Evolutionary conservation across 495 filamentous ascomycete species (phyloP).

Genomic region (Parathielavia appendiculata): DNA sequence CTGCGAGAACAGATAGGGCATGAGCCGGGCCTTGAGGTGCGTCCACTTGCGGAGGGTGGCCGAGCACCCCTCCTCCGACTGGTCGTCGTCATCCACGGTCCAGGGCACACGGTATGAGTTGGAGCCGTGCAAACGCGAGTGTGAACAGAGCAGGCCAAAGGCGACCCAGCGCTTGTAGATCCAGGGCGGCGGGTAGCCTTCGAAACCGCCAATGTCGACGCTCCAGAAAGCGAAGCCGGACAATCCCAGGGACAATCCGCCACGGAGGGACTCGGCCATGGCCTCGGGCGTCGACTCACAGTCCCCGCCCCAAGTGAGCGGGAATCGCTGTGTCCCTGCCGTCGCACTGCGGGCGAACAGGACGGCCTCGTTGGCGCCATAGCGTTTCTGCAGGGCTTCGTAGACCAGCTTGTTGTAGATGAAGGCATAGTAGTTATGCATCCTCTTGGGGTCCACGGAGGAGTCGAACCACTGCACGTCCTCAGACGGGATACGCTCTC

Average conservation of each 20-base stretch:
- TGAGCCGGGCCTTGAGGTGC: slow-evolving; percentile 55
- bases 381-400: slow-evolving; percentile 54
- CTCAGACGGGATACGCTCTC: slow-evolving; percentile 61
- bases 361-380: slow-evolving; percentile 54
- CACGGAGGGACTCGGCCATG: slow-evolving; percentile 67
- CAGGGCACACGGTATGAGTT: slow-evolving; percentile 67
- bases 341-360: slow-evolving; percentile 64
- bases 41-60: slow-evolving; percentile 54
- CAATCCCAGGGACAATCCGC: slow-evolving; percentile 61
- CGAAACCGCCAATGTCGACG: slow-evolving; percentile 69
- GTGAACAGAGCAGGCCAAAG: slow-evolving; percentile 62
- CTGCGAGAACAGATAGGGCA: slow-evolving; percentile 58
- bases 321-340: slow-evolving; percentile 63
- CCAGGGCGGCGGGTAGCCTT: slow-evolving; percentile 59
- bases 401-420: slow-evolving; percentile 68
- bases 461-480: slow-evolving; percentile 56
- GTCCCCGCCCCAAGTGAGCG: slow-evolving; percentile 62
- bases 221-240: slow-evolving; percentile 66
- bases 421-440: slow-evolving; percentile 74
- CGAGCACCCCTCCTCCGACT: slow-evolving; percentile 44
- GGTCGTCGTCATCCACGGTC: slow-evolving; percentile 58
- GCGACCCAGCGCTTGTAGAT: slow-evolving; percentile 76
- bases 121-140: slow-evolving; percentile 62
- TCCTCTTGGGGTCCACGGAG: slow-evolving; percentile 52
- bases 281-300: slow-evolving; percentile 68